Base-by-base conservation (phyloP, 2,329 filamentous ascomycete species). In the Fusarium piperis region DNA sequence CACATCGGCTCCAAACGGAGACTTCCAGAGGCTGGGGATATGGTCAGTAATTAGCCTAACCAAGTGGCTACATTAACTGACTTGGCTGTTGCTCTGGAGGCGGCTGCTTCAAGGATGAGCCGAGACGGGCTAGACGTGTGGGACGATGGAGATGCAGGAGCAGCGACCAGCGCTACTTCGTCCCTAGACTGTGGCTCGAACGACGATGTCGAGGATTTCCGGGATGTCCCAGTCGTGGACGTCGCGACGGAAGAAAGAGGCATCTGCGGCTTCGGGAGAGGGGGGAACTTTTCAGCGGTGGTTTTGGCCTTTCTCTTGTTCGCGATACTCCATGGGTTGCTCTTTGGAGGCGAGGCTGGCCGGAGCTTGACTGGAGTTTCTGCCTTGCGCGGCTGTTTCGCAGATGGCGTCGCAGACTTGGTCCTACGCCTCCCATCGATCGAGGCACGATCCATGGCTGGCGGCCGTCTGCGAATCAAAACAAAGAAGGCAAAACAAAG, bases 1-100 rank as follows among this genome's bases (percentile, higher is more conserved):
- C 48, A 82, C 73, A 65, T 82, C 80, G 16, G 80, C 76, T 13
- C 79, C 78, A 65, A 80, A 74, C 2, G 79, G 79, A 13, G 69
- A 70, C 28, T 64, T 68, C 79, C 79, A 82, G 48, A 80, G 74
- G 52, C 79, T 81, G 35, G 15, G 23, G 16, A n/a, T 15, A 52
- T 16, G 26, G 57, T 76, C 38, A 76, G 74, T 16, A 52, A 39
- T n/a, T 63, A 10, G 2, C 44, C 28, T 7, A n/a, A 16, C 16
- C 52, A 35, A 46, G 44, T 20, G 53, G 23, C 12, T 48, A 12
- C n/a, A 4, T 38, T 13, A 16, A 36, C 61, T 44, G 15, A 77
- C 75, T 74, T 80, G 57, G 77, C 74, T 33, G 71, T 75, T 4
- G 78, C 75, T 55, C 73, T 74, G 13, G 77, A 66, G 7, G 75